A percentile compares a stretch with the other conserved stretches of the same genome.
These are phyloP conservation scores for Schizochytrium sp. DNA, from an alignment of 108 stramenopile genomes.

Conservation along the genomic window DNA sequence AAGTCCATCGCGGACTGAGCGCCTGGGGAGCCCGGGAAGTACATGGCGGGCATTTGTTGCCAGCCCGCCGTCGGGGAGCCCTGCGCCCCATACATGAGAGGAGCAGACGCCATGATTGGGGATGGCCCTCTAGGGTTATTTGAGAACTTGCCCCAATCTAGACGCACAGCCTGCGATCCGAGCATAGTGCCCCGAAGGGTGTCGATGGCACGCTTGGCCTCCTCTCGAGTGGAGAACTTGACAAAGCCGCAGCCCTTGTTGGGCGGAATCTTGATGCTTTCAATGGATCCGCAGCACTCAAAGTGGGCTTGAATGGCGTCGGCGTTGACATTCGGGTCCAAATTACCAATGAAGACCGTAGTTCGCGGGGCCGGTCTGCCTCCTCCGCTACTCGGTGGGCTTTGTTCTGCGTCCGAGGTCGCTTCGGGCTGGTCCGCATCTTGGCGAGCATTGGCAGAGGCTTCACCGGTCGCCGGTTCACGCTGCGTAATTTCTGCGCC, in stretches of 20 bases:
- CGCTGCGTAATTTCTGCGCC: no score
- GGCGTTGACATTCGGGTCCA: not conserved
- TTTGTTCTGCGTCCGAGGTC: not conserved
- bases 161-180: not conserved
- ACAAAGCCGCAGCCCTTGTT: slow-evolving; percentile 8
- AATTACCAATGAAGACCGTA: slow-evolving; percentile 2
- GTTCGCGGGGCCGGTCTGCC: not conserved
- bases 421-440: not conserved
- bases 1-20: not conserved
- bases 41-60: not conserved
- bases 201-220: not conserved
- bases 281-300: not conserved
- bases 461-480: no score
- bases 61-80: not conserved
- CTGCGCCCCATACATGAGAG: not conserved
- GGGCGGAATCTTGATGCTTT: slow-evolving; percentile 17
- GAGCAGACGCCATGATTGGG: not conserved
- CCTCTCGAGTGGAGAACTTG: not conserved
- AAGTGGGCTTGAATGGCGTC: not conserved
- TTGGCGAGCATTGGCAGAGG: not conserved
- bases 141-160: slow-evolving; percentile 15
- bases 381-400: not conserved
- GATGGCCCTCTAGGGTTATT: not conserved
- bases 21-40: not conserved
- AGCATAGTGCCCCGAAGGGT: not conserved